phyloP scores from a whole-genome alignment of 2,329 filamentous ascomycete species.

The Nectriaceae sp. region DNA sequence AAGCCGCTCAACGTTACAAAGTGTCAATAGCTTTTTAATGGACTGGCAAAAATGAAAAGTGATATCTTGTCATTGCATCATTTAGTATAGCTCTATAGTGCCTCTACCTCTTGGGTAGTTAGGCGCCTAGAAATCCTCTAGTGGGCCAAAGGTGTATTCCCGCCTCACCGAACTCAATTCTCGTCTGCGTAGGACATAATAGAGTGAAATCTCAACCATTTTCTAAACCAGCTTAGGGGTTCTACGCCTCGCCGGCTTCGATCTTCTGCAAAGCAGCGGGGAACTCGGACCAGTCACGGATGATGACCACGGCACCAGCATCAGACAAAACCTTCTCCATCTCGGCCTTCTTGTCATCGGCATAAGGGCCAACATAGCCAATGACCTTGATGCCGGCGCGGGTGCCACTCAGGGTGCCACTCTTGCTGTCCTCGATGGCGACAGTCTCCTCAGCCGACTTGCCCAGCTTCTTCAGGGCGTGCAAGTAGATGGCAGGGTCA shows the following conservation, averaged over 20 bases:
- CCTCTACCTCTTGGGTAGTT: too few relatives aligned
- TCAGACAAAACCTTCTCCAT: constrained; percentile 64
- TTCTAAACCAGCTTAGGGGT: neutral
- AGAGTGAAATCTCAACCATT: too few relatives aligned
- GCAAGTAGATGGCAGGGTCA: constrained; percentile 84
- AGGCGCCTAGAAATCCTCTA: constrained; percentile 4
- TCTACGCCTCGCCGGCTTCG: constrained; percentile 35
- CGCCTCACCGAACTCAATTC: too few relatives aligned
- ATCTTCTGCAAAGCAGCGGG: constrained; percentile 48
- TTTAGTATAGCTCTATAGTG: constrained; percentile 18
- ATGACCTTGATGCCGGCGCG: constrained; percentile 79
- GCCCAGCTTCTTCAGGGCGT: constrained; percentile 73
- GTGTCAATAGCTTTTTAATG: constrained; percentile 90
- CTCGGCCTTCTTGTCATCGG: constrained; percentile 59
- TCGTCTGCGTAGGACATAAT: too few relatives aligned
- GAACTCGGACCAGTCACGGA: constrained; percentile 61
- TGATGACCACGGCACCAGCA: constrained; percentile 64
- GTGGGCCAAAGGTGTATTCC: neutral
- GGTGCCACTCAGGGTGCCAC: constrained; percentile 72
- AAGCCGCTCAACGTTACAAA: constrained; percentile 81
- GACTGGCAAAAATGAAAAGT: constrained; percentile 41
- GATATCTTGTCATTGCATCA: constrained; percentile 21
- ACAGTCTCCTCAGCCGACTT: constrained; percentile 72
- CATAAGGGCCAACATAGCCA: constrained; percentile 83
- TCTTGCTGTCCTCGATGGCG: constrained; percentile 87